Percentiles rank a stretch among this genome's conserved stretches.
Evolutionary conservation across 202 grass and related monocot species (phyloP).

Genomic region (Brachypodium distachyon): DNA sequence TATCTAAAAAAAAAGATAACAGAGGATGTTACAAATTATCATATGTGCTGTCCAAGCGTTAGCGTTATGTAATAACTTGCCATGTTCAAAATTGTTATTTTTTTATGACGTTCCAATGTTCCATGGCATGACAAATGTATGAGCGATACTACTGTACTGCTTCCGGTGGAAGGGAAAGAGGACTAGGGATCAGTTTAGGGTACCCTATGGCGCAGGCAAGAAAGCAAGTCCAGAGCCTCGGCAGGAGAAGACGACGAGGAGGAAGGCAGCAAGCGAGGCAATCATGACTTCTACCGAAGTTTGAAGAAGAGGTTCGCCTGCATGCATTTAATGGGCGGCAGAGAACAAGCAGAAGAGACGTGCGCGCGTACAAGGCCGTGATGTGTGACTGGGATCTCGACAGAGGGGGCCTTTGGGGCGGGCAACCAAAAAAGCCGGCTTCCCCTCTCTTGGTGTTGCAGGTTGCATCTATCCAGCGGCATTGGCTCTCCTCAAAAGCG

Average conservation of each 20-base stretch:
- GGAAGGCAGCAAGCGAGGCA: slow-evolving; percentile 25
- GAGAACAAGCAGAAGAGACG: neutral
- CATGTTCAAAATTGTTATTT: neutral
- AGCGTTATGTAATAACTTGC: neutral
- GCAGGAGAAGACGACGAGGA: slow-evolving; percentile 20
- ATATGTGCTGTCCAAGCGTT: neutral
- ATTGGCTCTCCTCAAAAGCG: slow-evolving; percentile 11
- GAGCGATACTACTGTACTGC: neutral
- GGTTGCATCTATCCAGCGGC: neutral
- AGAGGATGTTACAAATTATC: neutral
- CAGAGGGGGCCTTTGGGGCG: neutral
- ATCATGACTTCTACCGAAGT: slow-evolving; percentile 17
- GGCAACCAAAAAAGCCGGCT: slow-evolving; percentile 15
- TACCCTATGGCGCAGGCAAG: neutral
- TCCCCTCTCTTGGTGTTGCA: neutral
- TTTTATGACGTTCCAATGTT: neutral
- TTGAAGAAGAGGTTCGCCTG: neutral
- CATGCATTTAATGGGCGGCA: slow-evolving; percentile 7
- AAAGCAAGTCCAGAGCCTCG: neutral
- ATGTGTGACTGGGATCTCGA: slow-evolving; percentile 30
- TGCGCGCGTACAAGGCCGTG: slow-evolving; percentile 1
- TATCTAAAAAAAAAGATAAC: no score
- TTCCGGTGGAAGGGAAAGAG: neutral
- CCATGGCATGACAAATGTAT: neutral
- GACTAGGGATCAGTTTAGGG: neutral